Evolutionary conservation across 73 alveolate genomes (phyloP).

Genomic region (Tetrahymena thermophila): DNA sequence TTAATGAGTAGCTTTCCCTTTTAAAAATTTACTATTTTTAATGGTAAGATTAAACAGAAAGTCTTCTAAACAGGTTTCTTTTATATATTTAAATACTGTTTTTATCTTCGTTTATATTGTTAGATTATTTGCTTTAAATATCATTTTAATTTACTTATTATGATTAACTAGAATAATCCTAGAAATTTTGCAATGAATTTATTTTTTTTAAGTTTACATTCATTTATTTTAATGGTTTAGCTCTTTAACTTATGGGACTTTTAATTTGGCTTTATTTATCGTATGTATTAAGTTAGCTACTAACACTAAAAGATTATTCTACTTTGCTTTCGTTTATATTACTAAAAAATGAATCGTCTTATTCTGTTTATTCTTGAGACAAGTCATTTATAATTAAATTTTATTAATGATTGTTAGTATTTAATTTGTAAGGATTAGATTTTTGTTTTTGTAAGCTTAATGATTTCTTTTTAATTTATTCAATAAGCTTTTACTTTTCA

Average conservation of each 20-base stretch:
- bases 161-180: background rate
- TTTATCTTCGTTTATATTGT: background rate
- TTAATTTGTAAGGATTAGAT: too few relatives aligned
- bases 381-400: too few relatives aligned
- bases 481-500: too few relatives aligned
- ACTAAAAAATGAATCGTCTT: background rate
- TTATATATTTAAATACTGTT: too few relatives aligned
- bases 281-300: too few relatives aligned
- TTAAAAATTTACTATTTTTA: too few relatives aligned
- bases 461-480: too few relatives aligned
- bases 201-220: too few relatives aligned
- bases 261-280: background rate
- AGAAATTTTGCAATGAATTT: too few relatives aligned
- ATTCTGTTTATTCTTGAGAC: background rate
- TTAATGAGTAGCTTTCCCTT: background rate
- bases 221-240: background rate
- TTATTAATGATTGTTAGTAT: too few relatives aligned
- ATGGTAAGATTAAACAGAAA: background rate
- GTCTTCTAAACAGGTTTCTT: background rate
- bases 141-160: background rate
- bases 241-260: background rate
- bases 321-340: background rate
- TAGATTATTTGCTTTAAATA: background rate
- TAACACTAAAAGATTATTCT: background rate
- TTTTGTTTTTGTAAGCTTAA: too few relatives aligned